Percentiles rank a stretch among this genome's conserved stretches.
phyloP scores from a whole-genome alignment of 192 early-diverging fungal species.

The Dimargaris xerosporica region DNA sequence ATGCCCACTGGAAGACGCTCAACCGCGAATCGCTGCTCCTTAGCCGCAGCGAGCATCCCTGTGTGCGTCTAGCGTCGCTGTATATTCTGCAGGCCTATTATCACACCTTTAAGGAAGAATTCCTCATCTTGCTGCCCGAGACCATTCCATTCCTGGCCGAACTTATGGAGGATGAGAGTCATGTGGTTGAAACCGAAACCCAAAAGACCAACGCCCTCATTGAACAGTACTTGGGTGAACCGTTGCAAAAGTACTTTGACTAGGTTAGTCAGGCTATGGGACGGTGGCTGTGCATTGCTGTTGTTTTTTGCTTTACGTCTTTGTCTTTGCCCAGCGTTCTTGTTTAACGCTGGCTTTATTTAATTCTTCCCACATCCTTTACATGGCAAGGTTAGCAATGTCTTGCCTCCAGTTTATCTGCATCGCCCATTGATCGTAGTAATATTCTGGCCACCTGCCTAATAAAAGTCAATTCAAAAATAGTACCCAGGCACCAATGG shows the following conservation, averaged over 20 bases:
- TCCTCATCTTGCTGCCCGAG: constrained; percentile 78
- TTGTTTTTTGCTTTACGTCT: too few species aligned
- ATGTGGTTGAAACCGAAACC: constrained; percentile 61
- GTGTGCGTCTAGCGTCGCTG: constrained; percentile 56
- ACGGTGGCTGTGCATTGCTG: too few species aligned
- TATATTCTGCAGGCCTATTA: constrained; percentile 67
- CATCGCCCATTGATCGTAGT: too few species aligned
- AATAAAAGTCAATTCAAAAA: too few species aligned
- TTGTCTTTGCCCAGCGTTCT: too few species aligned
- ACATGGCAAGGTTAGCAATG: too few species aligned
- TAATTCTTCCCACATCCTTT: too few species aligned
- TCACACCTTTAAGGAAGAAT: constrained; percentile 79
- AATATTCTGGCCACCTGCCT: too few species aligned
- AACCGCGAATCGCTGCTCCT: constrained; percentile 70
- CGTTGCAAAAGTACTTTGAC: constrained; percentile 69
- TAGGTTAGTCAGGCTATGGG: constrained; percentile 15
- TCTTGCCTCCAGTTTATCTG: too few species aligned
- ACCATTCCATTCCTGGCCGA: constrained; percentile 91
- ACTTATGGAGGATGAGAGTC: constrained; percentile 86
- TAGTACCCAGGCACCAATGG: too few species aligned
- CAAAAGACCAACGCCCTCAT: constrained; percentile 74
- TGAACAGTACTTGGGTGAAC: constrained; percentile 82
- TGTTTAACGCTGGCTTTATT: too few species aligned
- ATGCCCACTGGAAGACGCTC: constrained; percentile 73
- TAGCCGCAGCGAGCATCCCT: constrained; percentile 50